Percentiles rank a stretch among this genome's conserved stretches.
Conservation (phyloP, 2,329 filamentous ascomycete species). For the Bisporella sp. region DNA sequence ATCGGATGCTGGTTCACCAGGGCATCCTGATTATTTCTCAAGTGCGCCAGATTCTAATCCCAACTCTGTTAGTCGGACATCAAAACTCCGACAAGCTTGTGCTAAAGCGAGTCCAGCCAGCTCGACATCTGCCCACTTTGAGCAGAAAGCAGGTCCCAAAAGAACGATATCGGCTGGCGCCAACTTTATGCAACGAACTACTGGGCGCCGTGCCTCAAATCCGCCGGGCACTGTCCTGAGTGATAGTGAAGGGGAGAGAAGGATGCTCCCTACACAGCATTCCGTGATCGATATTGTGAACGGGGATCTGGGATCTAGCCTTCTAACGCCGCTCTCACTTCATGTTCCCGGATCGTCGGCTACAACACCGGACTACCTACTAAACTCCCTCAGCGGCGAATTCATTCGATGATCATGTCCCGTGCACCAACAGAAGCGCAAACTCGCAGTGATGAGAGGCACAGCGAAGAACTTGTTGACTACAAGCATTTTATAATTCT, state of each 20-base stretch:
- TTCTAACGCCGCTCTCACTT: constrained; percentile 7
- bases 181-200: constrained; percentile 35
- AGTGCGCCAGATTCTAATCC: constrained; percentile 19
- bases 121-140: constrained; percentile 9
- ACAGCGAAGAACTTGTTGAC: too few species aligned
- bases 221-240: constrained; percentile 18
- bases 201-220: constrained; percentile 16
- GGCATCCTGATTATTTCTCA: constrained; percentile 7
- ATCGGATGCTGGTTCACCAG: constrained; percentile 10
- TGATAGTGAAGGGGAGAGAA: constrained; percentile 21
- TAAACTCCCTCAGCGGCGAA: constrained; percentile 10
- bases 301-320: neutral
- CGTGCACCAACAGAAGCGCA: too few species aligned
- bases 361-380: constrained; percentile 17
- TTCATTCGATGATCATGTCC: constrained; percentile 12
- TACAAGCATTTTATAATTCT: too few species aligned
- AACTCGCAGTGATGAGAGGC: too few species aligned
- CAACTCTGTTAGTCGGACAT: too few species aligned
- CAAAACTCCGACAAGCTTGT: constrained; percentile 15
- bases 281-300: constrained; percentile 5
- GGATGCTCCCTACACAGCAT: constrained; percentile 5
- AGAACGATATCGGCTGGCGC: constrained; percentile 40
- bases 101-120: constrained; percentile 11
- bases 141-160: constrained; percentile 25
- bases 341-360: constrained; percentile 7